Percentiles rank a stretch among this genome's conserved stretches.
phyloP scores from a whole-genome alignment of 306 rosid genomes.

The Prunus fruticosa region DNA sequence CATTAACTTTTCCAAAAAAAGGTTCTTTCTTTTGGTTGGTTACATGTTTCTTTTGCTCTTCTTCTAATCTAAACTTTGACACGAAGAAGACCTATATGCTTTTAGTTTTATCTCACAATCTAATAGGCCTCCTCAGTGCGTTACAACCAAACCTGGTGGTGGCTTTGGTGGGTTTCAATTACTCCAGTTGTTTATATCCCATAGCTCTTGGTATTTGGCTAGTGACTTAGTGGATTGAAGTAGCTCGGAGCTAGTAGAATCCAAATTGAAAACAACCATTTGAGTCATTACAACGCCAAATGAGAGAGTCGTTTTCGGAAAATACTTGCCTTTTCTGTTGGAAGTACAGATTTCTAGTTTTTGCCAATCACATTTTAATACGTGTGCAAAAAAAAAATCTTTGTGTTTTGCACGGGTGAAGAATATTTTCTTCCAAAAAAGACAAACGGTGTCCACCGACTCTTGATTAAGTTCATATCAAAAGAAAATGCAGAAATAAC shows the following conservation, averaged over 20 bases:
- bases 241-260: background rate
- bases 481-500: too few species aligned
- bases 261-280: too few species aligned
- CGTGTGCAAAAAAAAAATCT: too few species aligned
- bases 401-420: too few species aligned
- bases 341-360: too few species aligned
- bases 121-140: conserved; percentile 21
- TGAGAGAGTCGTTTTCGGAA: too few species aligned
- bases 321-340: too few species aligned
- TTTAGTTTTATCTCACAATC: background rate
- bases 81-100: background rate
- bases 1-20: background rate
- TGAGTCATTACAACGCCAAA: too few species aligned
- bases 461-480: too few species aligned
- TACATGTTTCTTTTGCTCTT: background rate
- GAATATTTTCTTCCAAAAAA: too few species aligned
- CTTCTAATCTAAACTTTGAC: conserved; percentile 6
- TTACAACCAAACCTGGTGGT: conserved; percentile 44
- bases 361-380: too few species aligned
- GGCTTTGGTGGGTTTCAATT: conserved; percentile 26
- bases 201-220: background rate
- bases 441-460: too few species aligned
- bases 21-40: background rate
- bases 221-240: background rate
- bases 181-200: conserved; percentile 5